Percentiles rank a stretch among this genome's conserved stretches.
Evolutionary conservation across 176 grass and related monocot species (phyloP).

Genomic region (Hordeum vulgare): MorexV3_pseudomolecules_assembly NC_058521.1:134019272-134019771

Average conservation of each 20-base stretch:
- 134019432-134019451: constrained; percentile 36
- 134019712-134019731: constrained; percentile 1
- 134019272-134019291: constrained; percentile 43
- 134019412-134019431: background rate
- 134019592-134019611: constrained; percentile 6
- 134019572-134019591: constrained; percentile 47
- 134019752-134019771: constrained; percentile 62
- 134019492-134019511: constrained; percentile 65
- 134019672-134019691: background rate
- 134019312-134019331: constrained; percentile 52
- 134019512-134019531: constrained; percentile 68
- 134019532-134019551: constrained; percentile 59
- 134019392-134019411: constrained; percentile 10
- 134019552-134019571: constrained; percentile 56
- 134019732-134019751: constrained; percentile 2
- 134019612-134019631: background rate
- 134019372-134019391: constrained; percentile 44
- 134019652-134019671: background rate
- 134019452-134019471: constrained; percentile 74
- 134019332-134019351: constrained; percentile 73
- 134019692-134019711: background rate
- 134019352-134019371: constrained; percentile 56
- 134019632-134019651: background rate
- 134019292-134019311: constrained; percentile 40
- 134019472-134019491: constrained; percentile 74